Base-by-base conservation (phyloP, 345 rosid genomes). In the Citrus inodora region DNA sequence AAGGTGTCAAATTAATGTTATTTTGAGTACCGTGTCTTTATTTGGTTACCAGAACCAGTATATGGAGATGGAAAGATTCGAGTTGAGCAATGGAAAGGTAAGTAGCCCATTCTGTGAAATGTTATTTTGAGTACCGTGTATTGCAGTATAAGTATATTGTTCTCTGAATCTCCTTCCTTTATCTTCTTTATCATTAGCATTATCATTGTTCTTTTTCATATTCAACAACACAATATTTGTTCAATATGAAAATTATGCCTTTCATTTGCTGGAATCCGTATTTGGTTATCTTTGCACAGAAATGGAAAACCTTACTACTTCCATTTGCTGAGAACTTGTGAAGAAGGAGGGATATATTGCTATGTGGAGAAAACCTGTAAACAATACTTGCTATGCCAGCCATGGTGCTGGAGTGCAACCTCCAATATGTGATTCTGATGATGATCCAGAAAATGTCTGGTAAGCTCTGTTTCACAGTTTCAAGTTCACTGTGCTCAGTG, bases 381-480 rank as follows among this genome's bases (percentile, higher is more conserved):
- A 92, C 80, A 90, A 89, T 66, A 87, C 83, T 78, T 90, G 92
- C 85, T 90, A 92, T 84, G 19, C 79, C 48, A 78, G 32, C 73
- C 89, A 88, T 28, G 86, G 70, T 30, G 78, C 80, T 73, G 84
- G 88, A 71, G 56, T 67, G 33, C 76, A 81, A 65, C 91, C 92
- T 89, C 86, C 90, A 66, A 73, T 92, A 53, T 89, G 93, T 42
- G 80, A 77, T 73, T 71, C 81, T 16, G 69, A 78, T 80, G 90
- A 89, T 68, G 88, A 90, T 85, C 82, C 88, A 3, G 93, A 90
- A 73, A 83, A 86, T 82, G 90, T 89, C 74, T 90, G 93, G 93
- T 92, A 86, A 75, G 76, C 55, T 37, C 38, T 73, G 42, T 38
- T 74, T 78, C 55, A 24, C 16, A 22, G 37, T 70, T 76, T 66